These are phyloP conservation scores for Exophiala oligosperma DNA, from an alignment of 2,329 filamentous ascomycete species.

Conservation along the genomic window DNA sequence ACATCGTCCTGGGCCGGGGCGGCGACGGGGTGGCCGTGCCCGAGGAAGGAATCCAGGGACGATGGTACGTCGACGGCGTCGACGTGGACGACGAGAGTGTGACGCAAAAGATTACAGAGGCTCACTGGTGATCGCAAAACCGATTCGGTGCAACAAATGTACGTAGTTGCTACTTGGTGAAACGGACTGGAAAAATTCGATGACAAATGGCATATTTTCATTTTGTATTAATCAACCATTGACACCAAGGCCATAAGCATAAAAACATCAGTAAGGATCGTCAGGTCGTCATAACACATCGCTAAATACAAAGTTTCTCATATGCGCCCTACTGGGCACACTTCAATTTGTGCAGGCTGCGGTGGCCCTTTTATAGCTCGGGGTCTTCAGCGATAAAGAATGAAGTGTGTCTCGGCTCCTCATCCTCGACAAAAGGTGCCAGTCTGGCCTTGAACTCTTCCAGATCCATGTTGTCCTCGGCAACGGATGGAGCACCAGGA, in stretches of 20 bases:
- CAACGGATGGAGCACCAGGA: slow-evolving; percentile 38
- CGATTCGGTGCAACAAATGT: too few relatives aligned
- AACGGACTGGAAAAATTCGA: too few relatives aligned
- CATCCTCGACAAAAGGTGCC: slow-evolving; percentile 44
- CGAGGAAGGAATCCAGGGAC: slow-evolving; percentile 34
- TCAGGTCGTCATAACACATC: slow-evolving; percentile 13
- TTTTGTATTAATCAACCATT: slow-evolving; percentile 1
- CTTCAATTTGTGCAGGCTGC: background rate
- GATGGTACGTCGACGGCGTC: slow-evolving; percentile 47
- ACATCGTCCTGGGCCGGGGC: slow-evolving; percentile 42
- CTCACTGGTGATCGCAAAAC: slow-evolving; percentile 22
- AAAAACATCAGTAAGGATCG: slow-evolving; percentile 16
- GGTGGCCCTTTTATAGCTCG: slow-evolving; percentile 8
- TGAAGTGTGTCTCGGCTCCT: slow-evolving; percentile 4
- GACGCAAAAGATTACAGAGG: slow-evolving; percentile 28
- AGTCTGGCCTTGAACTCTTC: slow-evolving; percentile 62
- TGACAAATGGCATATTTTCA: background rate
- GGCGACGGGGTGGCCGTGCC: slow-evolving; percentile 38
- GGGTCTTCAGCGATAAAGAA: slow-evolving; percentile 16
- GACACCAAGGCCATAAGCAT: background rate
- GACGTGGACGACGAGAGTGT: slow-evolving; percentile 39
- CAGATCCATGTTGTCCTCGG: slow-evolving; percentile 48
- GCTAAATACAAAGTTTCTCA: background rate
- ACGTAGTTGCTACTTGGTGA: too few relatives aligned
- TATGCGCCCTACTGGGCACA: background rate